A percentile compares a stretch with the other conserved stretches of the same genome.
These are phyloP conservation scores for Danielia oregonensis DNA, from an alignment of 805 yeast species.

Conservation along the genomic window DNA sequence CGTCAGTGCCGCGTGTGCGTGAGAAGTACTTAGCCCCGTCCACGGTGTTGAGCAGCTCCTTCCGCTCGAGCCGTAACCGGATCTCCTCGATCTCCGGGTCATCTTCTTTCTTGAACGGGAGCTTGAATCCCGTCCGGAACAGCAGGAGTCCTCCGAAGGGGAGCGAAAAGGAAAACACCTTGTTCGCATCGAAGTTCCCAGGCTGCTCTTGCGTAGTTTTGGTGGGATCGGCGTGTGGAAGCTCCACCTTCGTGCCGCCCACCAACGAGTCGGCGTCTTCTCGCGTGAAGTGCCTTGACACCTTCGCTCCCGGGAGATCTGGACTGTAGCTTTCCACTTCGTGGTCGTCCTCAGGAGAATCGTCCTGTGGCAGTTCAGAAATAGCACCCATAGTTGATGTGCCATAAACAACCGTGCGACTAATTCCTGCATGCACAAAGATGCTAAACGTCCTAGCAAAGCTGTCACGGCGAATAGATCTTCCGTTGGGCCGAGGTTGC, in stretches of 20 bases:
- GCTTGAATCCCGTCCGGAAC: conserved; percentile 18
- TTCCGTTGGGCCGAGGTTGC: too few species aligned
- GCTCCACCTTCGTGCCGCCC: conserved; percentile 36
- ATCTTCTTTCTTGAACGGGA: conserved; percentile 19
- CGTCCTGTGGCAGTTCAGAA: background rate
- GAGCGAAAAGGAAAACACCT: conserved; percentile 53
- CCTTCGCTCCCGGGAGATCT: background rate
- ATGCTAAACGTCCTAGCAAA: too few species aligned
- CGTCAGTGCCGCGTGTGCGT: conserved; percentile 55
- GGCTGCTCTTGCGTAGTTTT: conserved; percentile 15
- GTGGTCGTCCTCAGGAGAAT: background rate
- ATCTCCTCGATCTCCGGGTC: conserved; percentile 25
- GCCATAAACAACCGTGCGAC: too few species aligned
- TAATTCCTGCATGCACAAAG: too few species aligned
- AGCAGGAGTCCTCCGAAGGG: conserved; percentile 50
- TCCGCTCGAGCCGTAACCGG: conserved; percentile 44
- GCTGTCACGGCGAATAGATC: too few species aligned
- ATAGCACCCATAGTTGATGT: too few species aligned
- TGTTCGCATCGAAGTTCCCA: conserved; percentile 19
- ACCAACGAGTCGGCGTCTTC: conserved; percentile 45
- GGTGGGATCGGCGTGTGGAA: conserved; percentile 22
- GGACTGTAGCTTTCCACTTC: background rate
- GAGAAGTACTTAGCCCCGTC: conserved; percentile 62
- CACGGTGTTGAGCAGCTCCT: conserved; percentile 53
- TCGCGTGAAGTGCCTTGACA: conserved; percentile 13